Conservation (phyloP, 225 moss, liverwort and hornwort species). For the Bryum argenteum region DNA sequence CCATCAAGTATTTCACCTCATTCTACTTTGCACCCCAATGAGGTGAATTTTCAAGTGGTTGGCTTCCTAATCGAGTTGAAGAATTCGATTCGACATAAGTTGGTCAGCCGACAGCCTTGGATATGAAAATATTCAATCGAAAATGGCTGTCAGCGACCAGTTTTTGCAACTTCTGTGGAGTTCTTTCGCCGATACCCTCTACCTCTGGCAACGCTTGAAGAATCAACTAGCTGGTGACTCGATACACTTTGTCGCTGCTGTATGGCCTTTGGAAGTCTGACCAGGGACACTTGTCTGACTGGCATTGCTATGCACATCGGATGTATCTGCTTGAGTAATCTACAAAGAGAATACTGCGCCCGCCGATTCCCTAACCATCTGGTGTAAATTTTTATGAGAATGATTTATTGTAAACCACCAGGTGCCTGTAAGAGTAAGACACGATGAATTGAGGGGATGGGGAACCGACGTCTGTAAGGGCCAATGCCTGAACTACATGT, state of each 20-base stretch:
- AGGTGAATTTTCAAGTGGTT: not conserved
- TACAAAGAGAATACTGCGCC: slow-evolving; percentile 22
- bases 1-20: not conserved
- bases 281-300: slow-evolving; percentile 36
- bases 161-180: not conserved
- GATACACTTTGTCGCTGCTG: slow-evolving; percentile 18
- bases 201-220: slow-evolving; percentile 25
- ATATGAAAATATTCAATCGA: not conserved
- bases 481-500: slow-evolving; percentile 28
- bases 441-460: slow-evolving; percentile 2
- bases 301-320: slow-evolving; percentile 28
- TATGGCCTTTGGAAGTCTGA: slow-evolving; percentile 45
- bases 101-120: not conserved
- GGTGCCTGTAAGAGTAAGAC: slow-evolving; percentile 2
- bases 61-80: not conserved
- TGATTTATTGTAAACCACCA: slow-evolving; percentile 24
- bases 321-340: slow-evolving; percentile 29
- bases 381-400: slow-evolving; percentile 23
- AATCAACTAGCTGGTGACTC: slow-evolving; percentile 16
- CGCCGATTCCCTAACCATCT: slow-evolving; percentile 30
- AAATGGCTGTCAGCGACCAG: not conserved
- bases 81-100: not conserved
- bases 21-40: not conserved
- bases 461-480: slow-evolving; percentile 25
- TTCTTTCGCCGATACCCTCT: not conserved